Evolutionary conservation across 305 asterid species (phyloP).

Genomic region (Fraxinus xanthoxyloides): DNA sequence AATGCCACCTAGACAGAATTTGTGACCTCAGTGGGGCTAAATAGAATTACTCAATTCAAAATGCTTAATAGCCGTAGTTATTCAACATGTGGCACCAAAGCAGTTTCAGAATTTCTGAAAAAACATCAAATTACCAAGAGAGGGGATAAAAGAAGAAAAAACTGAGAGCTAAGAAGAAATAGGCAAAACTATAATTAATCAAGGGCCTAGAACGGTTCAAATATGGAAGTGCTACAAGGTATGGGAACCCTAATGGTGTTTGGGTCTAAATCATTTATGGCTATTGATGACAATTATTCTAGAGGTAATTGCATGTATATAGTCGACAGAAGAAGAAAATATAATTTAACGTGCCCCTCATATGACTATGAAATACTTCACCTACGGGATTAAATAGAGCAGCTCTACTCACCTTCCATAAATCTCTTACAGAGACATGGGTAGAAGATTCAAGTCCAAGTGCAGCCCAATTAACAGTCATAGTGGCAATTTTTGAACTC

Average conservation of each 20-base stretch:
- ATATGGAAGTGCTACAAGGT: neutral
- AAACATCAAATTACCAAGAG: neutral
- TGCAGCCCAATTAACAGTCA: conserved; percentile 58
- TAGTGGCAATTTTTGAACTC: conserved; percentile 50
- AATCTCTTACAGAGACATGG: conserved; percentile 66
- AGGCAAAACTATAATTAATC: neutral
- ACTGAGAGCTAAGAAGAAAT: neutral
- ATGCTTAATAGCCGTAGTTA: neutral
- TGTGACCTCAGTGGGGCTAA: no score
- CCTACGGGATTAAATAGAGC: neutral
- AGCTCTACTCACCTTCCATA: conserved; percentile 69
- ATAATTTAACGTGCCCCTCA: neutral
- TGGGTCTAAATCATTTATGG: neutral
- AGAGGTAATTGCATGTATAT: neutral
- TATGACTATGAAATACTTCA: neutral
- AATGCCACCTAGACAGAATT: no score
- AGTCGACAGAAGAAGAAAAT: neutral
- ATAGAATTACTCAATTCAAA: no score
- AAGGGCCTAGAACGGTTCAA: neutral
- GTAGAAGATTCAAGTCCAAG: conserved; percentile 73
- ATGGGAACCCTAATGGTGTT: neutral
- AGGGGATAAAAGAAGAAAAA: neutral
- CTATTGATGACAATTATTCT: neutral
- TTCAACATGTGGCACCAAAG: neutral
- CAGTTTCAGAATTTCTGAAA: neutral